These are phyloP conservation scores for Sporothrix protearum DNA, from an alignment of 2,329 filamentous ascomycete species.

Conservation along the genomic window DNA sequence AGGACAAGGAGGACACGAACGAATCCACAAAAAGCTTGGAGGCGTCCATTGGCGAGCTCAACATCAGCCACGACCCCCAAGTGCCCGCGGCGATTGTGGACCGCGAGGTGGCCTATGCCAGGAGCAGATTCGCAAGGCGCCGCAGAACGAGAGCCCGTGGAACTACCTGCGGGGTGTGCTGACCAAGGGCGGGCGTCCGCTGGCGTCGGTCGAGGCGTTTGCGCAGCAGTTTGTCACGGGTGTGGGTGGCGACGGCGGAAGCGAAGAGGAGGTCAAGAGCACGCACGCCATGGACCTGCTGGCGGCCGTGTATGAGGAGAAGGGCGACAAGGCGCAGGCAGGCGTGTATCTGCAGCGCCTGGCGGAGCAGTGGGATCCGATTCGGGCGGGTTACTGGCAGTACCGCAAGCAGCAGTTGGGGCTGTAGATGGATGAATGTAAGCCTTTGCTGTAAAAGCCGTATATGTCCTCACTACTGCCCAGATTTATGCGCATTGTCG, in stretches of 20 bases:
- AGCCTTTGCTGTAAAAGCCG: too few species aligned
- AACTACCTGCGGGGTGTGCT: slow-evolving; percentile 81
- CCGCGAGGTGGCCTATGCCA: slow-evolving; percentile 73
- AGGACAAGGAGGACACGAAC: neutral
- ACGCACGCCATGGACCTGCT: slow-evolving; percentile 68
- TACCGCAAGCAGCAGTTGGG: slow-evolving; percentile 57
- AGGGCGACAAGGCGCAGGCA: slow-evolving; percentile 59
- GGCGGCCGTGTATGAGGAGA: slow-evolving; percentile 62
- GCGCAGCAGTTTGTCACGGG: slow-evolving; percentile 48
- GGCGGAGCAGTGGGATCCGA: slow-evolving; percentile 82
- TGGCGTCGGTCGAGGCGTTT: slow-evolving; percentile 48
- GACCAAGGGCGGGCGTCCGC: slow-evolving; percentile 57
- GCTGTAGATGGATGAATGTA: neutral
- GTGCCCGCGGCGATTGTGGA: slow-evolving; percentile 64
- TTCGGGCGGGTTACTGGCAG: slow-evolving; percentile 89
- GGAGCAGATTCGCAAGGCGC: slow-evolving; percentile 69
- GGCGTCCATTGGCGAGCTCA: slow-evolving; percentile 37
- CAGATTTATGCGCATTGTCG: too few species aligned
- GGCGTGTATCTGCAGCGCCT: slow-evolving; percentile 68
- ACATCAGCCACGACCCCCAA: slow-evolving; percentile 51
- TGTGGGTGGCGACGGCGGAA: slow-evolving; percentile 46
- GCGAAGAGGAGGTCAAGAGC: slow-evolving; percentile 52
- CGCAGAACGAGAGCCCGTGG: slow-evolving; percentile 94
- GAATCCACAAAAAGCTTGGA: neutral
- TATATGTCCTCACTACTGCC: too few species aligned